phyloP scores from a whole-genome alignment of 2,329 filamentous ascomycete genomes.

The Fusarium poae region DNA sequence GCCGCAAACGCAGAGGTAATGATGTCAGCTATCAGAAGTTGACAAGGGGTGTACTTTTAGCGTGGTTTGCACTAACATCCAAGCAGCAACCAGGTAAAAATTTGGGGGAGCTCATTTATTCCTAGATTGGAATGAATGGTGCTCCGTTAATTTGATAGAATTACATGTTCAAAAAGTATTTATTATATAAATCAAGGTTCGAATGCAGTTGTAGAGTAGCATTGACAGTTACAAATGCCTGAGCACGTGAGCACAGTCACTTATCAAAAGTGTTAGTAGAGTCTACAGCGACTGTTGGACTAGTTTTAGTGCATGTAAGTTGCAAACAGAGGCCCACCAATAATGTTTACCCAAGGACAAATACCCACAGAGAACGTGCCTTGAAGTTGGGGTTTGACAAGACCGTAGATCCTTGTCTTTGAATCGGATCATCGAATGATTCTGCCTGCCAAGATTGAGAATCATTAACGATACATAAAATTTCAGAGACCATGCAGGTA shows the following conservation, averaged over 20 bases:
- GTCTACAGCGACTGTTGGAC: not conserved
- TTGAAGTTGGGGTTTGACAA: constrained; percentile 3
- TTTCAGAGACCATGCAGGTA: not conserved
- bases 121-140: not conserved
- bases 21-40: constrained; percentile 45
- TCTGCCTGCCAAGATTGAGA: not conserved
- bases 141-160: not conserved
- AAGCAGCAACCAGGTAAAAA: not conserved
- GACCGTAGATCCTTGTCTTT: not conserved
- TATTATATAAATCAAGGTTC: too few species aligned
- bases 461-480: not conserved
- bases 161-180: not conserved
- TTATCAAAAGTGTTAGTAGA: not conserved
- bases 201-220: not conserved
- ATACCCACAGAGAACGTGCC: not conserved
- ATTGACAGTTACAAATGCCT: not conserved
- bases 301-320: constrained; percentile 9
- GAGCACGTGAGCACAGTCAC: constrained; percentile 16
- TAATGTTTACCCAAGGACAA: not conserved
- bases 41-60: constrained; percentile 26
- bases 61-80: constrained; percentile 15
- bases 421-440: constrained; percentile 1
- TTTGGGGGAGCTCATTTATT: not conserved
- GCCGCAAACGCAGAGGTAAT: constrained; percentile 39
- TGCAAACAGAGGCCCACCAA: constrained; percentile 5